These are phyloP conservation scores for Colletotrichum cuscutae DNA, from an alignment of 2,329 filamentous ascomycete species.

Conservation along the genomic window DNA sequence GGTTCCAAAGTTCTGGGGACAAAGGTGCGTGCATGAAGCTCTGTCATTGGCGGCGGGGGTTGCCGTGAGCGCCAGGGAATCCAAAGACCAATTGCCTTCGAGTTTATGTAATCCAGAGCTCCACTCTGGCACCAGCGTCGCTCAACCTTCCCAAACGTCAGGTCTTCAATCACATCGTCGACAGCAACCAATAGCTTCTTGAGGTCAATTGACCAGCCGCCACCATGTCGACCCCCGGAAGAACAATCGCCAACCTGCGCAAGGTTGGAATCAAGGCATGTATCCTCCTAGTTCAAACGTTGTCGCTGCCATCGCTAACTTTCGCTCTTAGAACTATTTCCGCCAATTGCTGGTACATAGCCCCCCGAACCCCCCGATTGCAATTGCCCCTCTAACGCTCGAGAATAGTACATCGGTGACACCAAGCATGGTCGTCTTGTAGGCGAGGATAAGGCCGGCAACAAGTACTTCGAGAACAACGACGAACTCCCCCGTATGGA, in stretches of 20 bases:
- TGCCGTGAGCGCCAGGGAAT: slow-evolving; percentile 20
- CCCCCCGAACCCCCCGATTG: slow-evolving; percentile 35
- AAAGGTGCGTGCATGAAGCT: slow-evolving; percentile 31
- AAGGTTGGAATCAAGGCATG: slow-evolving; percentile 87
- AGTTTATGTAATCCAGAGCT: slow-evolving; percentile 27
- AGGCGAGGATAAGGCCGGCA: slow-evolving; percentile 88
- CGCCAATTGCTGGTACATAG: slow-evolving; percentile 91
- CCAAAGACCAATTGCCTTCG: slow-evolving; percentile 17
- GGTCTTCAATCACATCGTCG: slow-evolving; percentile 28
- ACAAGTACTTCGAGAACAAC: slow-evolving; percentile 97
- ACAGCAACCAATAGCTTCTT: slow-evolving; percentile 32
- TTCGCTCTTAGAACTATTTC: slow-evolving; percentile 77
- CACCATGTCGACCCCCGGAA: slow-evolving; percentile 88
- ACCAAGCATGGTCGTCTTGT: slow-evolving; percentile 93
- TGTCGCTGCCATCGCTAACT: slow-evolving; percentile 24
- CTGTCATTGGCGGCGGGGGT: slow-evolving; percentile 34
- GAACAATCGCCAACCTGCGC: slow-evolving; percentile 88
- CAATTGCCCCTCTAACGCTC: slow-evolving; percentile 28
- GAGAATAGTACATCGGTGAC: slow-evolving; percentile 75
- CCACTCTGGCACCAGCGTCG: slow-evolving; percentile 25
- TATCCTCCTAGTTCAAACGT: not conserved
- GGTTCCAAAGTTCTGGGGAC: slow-evolving; percentile 8
- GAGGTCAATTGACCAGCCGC: slow-evolving; percentile 48
- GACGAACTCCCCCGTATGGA: slow-evolving; percentile 89
- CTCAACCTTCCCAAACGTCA: slow-evolving; percentile 32